Percentiles rank a stretch among this genome's conserved stretches.
Evolutionary conservation across 2,329 filamentous ascomycete species (phyloP).

Genomic region (Nannizziopsis barbatae): DNA sequence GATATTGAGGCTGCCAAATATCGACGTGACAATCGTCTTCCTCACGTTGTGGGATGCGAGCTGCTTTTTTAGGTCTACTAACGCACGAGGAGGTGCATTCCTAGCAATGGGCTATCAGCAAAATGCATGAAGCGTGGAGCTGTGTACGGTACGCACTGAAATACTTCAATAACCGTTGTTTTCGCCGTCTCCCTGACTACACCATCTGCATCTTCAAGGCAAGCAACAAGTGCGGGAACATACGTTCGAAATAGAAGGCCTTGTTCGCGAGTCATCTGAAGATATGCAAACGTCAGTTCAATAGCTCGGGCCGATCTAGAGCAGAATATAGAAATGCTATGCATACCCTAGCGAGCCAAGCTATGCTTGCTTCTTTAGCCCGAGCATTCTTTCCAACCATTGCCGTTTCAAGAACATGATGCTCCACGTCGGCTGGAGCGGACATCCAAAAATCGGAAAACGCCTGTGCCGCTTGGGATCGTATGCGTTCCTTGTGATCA

Average conservation of each 20-base stretch:
- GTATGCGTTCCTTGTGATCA: slow-evolving; percentile 76
- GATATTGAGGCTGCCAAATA: slow-evolving; percentile 61
- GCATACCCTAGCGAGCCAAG: slow-evolving; percentile 67
- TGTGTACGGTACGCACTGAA: slow-evolving; percentile 46
- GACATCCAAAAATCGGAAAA: slow-evolving; percentile 66
- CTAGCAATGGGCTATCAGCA: slow-evolving; percentile 31
- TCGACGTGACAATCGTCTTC: slow-evolving; percentile 71
- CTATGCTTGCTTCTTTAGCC: slow-evolving; percentile 73
- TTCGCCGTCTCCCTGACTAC: slow-evolving; percentile 79
- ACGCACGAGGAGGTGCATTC: slow-evolving; percentile 67
- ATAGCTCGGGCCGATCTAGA: not conserved
- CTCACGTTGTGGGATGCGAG: slow-evolving; percentile 74
- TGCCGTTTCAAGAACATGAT: slow-evolving; percentile 63
- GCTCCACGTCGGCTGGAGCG: slow-evolving; percentile 63
- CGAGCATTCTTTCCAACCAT: slow-evolving; percentile 70
- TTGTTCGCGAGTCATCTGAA: slow-evolving; percentile 67
- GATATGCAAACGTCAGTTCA: not conserved
- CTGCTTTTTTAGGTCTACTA: slow-evolving; percentile 79
- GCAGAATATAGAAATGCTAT: not conserved
- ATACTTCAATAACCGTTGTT: slow-evolving; percentile 71
- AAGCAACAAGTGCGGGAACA: slow-evolving; percentile 69
- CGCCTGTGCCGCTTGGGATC: slow-evolving; percentile 60
- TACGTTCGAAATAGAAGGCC: slow-evolving; percentile 71
- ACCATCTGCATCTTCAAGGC: slow-evolving; percentile 82
- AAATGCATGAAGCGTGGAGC: not conserved